Conservation (phyloP, 768 basidiomycete genomes). For the Lentinula sp. region DNA sequence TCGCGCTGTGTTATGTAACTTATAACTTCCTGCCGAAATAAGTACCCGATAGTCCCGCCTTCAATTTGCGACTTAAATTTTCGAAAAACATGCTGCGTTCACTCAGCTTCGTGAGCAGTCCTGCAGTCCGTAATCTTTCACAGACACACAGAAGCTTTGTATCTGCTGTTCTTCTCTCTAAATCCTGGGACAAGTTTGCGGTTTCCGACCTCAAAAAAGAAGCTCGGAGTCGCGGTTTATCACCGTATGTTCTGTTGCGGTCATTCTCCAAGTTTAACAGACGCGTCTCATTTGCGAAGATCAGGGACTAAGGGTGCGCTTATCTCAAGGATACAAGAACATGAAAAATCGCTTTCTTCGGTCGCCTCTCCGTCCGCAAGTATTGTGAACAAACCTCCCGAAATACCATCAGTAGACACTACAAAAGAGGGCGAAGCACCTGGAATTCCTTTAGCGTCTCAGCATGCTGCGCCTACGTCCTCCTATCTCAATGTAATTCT, state of each 20-base stretch:
- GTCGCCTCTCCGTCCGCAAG: constrained; percentile 13
- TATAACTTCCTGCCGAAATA: too few relatives aligned
- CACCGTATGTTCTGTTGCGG: constrained; percentile 33
- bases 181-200: constrained; percentile 49
- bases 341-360: constrained; percentile 29
- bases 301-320: constrained; percentile 55
- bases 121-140: constrained; percentile 6
- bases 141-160: constrained; percentile 30
- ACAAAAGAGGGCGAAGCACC: constrained; percentile 29
- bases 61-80: background rate
- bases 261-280: constrained; percentile 2
- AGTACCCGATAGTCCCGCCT: too few relatives aligned
- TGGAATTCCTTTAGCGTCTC: constrained; percentile 34
- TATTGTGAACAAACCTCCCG: constrained; percentile 12
- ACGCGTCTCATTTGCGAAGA: constrained; percentile 24
- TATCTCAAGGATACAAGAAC: constrained; percentile 46
- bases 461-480: constrained; percentile 17
- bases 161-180: constrained; percentile 50
- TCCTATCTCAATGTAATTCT: constrained; percentile 44
- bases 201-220: constrained; percentile 45
- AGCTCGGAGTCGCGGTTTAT: constrained; percentile 48
- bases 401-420: constrained; percentile 19
- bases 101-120: background rate
- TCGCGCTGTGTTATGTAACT: too few relatives aligned
- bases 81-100: background rate